Percentiles rank a stretch among this genome's conserved stretches.
Conservation (phyloP, 345 rosid genomes). For the Camelina sativa region DNA sequence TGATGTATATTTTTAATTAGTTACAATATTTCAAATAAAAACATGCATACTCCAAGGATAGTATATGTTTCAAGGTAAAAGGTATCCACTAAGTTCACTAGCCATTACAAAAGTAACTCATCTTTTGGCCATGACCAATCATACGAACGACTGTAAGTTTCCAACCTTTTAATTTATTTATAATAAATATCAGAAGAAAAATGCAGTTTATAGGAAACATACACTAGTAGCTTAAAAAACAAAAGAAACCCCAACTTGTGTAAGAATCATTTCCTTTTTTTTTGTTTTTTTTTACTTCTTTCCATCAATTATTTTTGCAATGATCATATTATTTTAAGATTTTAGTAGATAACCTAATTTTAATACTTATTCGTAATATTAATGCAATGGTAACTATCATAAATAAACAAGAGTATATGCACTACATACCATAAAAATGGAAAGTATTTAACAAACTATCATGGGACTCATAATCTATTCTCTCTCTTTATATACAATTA, state of each 20-base stretch:
- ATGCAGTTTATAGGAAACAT: neutral
- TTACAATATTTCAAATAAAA: neutral
- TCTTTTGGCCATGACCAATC: conserved; percentile 30
- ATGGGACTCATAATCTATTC: too few relatives aligned
- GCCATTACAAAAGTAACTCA: conserved; percentile 29
- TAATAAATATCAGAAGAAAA: neutral
- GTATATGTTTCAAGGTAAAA: conserved; percentile 11
- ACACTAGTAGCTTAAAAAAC: neutral
- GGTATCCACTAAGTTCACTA: conserved; percentile 26
- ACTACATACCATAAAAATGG: too few relatives aligned
- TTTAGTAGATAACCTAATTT: neutral
- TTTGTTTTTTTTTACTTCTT: too few relatives aligned
- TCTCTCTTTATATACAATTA: too few relatives aligned
- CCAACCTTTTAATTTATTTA: neutral
- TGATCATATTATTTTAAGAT: neutral
- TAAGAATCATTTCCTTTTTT: neutral
- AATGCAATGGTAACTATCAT: neutral
- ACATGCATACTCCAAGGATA: neutral
- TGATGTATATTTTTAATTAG: neutral
- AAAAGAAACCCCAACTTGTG: conserved; percentile 1
- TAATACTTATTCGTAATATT: neutral
- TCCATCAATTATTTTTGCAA: neutral
- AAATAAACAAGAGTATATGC: too few relatives aligned
- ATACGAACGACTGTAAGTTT: neutral
- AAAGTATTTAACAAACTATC: too few relatives aligned